Conservation (phyloP, 306 rosid genomes). For the barrel medic (Medicago truncatula) region DNA sequence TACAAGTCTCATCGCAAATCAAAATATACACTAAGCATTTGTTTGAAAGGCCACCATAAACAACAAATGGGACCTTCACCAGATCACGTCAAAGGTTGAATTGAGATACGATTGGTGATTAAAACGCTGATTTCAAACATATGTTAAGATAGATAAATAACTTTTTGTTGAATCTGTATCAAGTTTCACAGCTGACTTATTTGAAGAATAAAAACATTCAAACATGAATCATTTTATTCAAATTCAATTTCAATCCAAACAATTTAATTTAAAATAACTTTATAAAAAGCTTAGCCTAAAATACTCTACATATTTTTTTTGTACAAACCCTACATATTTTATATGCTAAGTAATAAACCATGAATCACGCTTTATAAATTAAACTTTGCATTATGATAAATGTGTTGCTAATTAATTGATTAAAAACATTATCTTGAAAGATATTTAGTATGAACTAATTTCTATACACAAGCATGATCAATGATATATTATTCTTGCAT, state of each 20-base stretch:
- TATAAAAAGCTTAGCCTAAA: no score
- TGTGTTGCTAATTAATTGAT: slow-evolving; percentile 1
- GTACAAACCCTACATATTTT: background rate
- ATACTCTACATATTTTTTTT: background rate
- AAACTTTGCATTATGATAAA: background rate
- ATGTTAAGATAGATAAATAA: no score
- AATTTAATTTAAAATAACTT: background rate
- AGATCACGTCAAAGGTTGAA: no score
- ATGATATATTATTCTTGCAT: background rate
- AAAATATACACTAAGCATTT: background rate
- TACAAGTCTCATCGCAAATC: background rate
- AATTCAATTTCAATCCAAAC: background rate
- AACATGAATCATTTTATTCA: background rate
- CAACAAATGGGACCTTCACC: no score
- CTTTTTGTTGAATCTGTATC: background rate
- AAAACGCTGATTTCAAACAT: no score
- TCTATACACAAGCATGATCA: background rate
- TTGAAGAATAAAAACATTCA: background rate
- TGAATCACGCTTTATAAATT: background rate
- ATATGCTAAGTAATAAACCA: background rate
- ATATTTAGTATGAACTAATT: background rate
- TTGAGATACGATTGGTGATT: no score
- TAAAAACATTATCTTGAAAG: background rate
- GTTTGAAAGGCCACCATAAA: no score
- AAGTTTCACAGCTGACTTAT: background rate